Percentiles rank a stretch among this genome's conserved stretches.
These are phyloP conservation scores for Lindgomyces ingoldianus DNA, from an alignment of 495 filamentous ascomycete genomes.

Conservation along the genomic window DNA sequence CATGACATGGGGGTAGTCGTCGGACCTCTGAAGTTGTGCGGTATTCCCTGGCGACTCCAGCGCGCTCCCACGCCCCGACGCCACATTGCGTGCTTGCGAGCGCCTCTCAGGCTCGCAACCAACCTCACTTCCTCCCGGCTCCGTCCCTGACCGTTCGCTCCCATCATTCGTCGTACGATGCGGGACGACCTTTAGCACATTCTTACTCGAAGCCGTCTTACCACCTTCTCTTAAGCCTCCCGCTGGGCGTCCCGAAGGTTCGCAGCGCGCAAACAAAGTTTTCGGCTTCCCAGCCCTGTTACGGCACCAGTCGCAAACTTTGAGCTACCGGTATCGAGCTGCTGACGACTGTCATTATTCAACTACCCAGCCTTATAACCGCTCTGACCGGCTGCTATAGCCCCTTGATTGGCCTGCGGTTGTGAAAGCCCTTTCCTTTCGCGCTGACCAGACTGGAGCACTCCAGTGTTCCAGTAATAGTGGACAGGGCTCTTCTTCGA, in stretches of 20 bases:
- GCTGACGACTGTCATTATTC: conserved; percentile 24
- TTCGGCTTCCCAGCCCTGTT: conserved; percentile 32
- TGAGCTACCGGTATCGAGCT: conserved; percentile 23
- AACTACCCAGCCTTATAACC: conserved; percentile 23
- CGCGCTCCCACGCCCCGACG: conserved; percentile 10
- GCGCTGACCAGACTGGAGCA: conserved; percentile 13
- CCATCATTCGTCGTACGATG: background rate
- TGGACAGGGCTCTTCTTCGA: conserved; percentile 27
- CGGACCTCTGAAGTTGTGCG: background rate
- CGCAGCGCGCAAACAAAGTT: conserved; percentile 33
- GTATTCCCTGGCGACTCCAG: conserved; percentile 11
- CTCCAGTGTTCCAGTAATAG: conserved; percentile 21
- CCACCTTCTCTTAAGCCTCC: background rate
- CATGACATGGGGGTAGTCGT: conserved; percentile 22
- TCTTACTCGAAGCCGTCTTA: background rate
- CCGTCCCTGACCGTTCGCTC: background rate
- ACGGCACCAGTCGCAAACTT: conserved; percentile 37
- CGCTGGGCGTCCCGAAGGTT: conserved; percentile 5
- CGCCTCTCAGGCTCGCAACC: background rate
- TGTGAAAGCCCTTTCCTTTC: background rate
- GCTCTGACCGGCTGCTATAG: conserved; percentile 13
- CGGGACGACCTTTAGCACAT: background rate
- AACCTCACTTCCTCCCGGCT: background rate
- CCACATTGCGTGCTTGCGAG: conserved; percentile 13
- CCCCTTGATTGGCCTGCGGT: conserved; percentile 24